Base-by-base conservation (phyloP, 352 stramenopile species). In the Phytophthora rubi region DNA sequence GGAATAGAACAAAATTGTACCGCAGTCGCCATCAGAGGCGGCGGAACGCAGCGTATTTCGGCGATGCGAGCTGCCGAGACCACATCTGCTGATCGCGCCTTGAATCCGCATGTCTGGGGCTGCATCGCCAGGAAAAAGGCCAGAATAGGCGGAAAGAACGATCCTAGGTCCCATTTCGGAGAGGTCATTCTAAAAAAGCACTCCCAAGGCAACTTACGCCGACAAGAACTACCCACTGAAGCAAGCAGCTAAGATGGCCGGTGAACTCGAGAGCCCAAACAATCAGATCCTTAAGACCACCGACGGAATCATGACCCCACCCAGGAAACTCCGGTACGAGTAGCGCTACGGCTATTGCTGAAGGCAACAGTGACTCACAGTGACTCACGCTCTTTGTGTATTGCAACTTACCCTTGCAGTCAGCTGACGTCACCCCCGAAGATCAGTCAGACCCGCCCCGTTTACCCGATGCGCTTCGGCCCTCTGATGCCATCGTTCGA, bases 121-220 rank as follows among this genome's bases (percentile, higher is more conserved):
- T 59, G 48, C 53, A 44, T 58, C 51, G 61, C 28, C 71, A 12
- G 32, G 16, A 48, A 75, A 63, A 71, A 37, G 37, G 49, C 26
- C 12, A 44, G 13, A 62, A 73, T 73, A 72, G 37, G 39, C 49
- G 18, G 44, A 76, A 72, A 62, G 57, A 56, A 48, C 42, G 4
- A 53, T 23, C 53, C 39, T 6, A 35, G 9, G 32, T 21, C 16
- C 26, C 26, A 2, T 26, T 35, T 2, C 7, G 30, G 45, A 35
- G 33, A 67, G 45, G 54, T 63, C 65, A 73, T n/a, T 76, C 65
- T 59, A 60, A 76, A 76, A 73, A 76, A 73, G 62, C 56, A 68
- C 28, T 37, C 15, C 7, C 8, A 48, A 66, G 51, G 54, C 45
- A 65, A 30, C 35, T n/a, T 5, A 30, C 45, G 47, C 33, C 53